Evolutionary conservation across 805 yeast species (phyloP).

Genomic region (Lipomyces anomalus): DNA sequence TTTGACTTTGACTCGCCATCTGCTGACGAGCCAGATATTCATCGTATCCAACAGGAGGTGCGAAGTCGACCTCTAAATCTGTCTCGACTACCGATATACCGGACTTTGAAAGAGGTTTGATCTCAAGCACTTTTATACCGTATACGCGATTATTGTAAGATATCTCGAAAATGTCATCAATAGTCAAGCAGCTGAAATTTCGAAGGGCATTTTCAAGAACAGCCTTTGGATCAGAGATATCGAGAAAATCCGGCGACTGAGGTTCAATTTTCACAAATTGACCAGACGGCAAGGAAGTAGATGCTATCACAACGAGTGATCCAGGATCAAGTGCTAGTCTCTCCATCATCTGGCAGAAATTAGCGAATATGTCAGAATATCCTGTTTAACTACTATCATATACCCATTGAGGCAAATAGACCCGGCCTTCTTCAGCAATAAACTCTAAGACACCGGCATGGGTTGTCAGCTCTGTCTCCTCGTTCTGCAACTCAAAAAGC

Average conservation of each 20-base stretch:
- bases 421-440: conserved; percentile 95
- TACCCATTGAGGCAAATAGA: conserved; percentile 85
- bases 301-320: conserved; percentile 60
- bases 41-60: conserved; percentile 97
- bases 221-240: conserved; percentile 93
- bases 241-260: conserved; percentile 86
- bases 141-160: conserved; percentile 73
- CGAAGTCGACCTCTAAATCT: conserved; percentile 93
- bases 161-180: conserved; percentile 77
- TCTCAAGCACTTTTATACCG: conserved; percentile 79
- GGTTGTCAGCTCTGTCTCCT: conserved; percentile 53
- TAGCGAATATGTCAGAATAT: no score
- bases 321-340: conserved; percentile 73
- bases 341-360: conserved; percentile 52
- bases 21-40: conserved; percentile 37
- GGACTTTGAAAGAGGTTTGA: conserved; percentile 51
- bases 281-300: conserved; percentile 79
- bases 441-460: conserved; percentile 96
- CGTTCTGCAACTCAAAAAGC: conserved; percentile 77
- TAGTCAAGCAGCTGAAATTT: conserved; percentile 80
- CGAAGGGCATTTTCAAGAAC: conserved; percentile 89
- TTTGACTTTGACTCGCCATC: background rate
- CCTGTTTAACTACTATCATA: background rate
- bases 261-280: conserved; percentile 90
- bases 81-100: conserved; percentile 96